Percentiles rank a stretch among this genome's conserved stretches.
Evolutionary conservation across 306 rosid genomes (phyloP).

Genomic region (Prunus salicina): DNA sequence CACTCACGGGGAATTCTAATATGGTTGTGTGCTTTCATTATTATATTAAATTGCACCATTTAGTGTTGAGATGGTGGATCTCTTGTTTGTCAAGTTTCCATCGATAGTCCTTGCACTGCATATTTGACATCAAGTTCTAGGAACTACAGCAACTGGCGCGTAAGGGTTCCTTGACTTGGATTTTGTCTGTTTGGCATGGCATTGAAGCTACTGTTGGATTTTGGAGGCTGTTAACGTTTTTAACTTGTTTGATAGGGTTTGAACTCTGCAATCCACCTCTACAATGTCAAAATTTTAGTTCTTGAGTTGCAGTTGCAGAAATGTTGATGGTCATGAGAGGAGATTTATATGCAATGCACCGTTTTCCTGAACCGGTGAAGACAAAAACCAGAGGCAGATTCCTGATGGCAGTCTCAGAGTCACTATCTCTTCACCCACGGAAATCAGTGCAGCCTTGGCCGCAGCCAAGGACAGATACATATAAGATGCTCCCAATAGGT

Average conservation of each 20-base stretch:
- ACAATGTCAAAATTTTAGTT: too few species aligned
- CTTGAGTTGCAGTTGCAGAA: too few species aligned
- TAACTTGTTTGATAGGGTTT: too few species aligned
- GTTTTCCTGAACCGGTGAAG: slow-evolving; percentile 87
- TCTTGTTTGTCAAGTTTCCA: background rate
- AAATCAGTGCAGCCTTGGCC: slow-evolving; percentile 90
- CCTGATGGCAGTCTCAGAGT: slow-evolving; percentile 75
- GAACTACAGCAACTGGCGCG: too few species aligned
- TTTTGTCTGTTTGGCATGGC: too few species aligned
- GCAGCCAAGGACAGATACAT: slow-evolving; percentile 94
- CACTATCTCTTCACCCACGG: slow-evolving; percentile 92
- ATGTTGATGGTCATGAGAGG: background rate
- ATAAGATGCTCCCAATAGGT: slow-evolving; percentile 81
- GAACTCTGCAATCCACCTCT: too few species aligned
- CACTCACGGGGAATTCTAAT: background rate
- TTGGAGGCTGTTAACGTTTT: too few species aligned
- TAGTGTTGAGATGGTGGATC: background rate
- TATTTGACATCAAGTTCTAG: background rate
- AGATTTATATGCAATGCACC: slow-evolving; percentile 36
- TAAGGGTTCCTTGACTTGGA: too few species aligned
- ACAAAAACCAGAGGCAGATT: slow-evolving; percentile 87
- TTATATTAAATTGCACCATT: background rate
- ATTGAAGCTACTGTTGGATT: too few species aligned
- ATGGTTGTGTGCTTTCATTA: background rate
- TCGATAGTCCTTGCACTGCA: background rate